These are phyloP conservation scores for Centrapalus pauciflorus DNA, from an alignment of 129 eudicot genomes.

Conservation along the genomic window DNA sequence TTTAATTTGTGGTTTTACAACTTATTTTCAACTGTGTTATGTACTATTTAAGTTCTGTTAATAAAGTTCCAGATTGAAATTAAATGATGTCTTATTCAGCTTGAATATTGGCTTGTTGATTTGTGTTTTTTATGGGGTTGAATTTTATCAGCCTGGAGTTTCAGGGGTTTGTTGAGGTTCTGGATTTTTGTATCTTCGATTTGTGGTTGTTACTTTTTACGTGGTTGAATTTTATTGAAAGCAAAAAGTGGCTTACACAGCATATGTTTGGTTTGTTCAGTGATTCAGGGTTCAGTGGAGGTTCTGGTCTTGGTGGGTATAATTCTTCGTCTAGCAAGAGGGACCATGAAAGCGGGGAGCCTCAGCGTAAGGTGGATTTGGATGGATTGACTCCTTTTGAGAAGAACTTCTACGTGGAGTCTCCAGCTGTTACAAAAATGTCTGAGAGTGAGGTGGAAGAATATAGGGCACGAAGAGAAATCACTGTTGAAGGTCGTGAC, in stretches of 20 bases:
- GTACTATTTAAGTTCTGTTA: background rate
- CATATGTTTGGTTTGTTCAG: conserved; percentile 32
- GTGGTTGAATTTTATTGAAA: conserved; percentile 3
- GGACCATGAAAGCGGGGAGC: conserved; percentile 44
- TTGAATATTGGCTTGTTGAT: conserved; percentile 11
- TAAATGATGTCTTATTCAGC: background rate
- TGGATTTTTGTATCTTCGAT: background rate
- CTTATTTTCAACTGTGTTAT: background rate
- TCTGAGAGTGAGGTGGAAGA: conserved; percentile 82
- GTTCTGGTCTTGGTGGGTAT: conserved; percentile 29
- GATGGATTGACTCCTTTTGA: conserved; percentile 86
- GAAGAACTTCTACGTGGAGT: conserved; percentile 91
- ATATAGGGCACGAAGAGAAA: conserved; percentile 69
- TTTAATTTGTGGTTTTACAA: background rate
- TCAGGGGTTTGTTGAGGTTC: no score
- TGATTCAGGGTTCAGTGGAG: conserved; percentile 78
- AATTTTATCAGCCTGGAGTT: background rate
- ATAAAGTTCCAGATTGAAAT: background rate
- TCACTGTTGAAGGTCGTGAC: conserved; percentile 93
- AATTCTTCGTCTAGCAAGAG: conserved; percentile 51
- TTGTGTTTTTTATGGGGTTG: background rate
- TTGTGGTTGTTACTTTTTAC: no score
- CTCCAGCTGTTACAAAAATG: conserved; percentile 70
- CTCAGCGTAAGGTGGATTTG: conserved; percentile 72
- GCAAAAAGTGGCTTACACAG: background rate